Percentiles rank a stretch among this genome's conserved stretches.
Evolutionary conservation across 108 stramenopile species (phyloP).

Genomic region (Conticribra guillardii): DNA sequence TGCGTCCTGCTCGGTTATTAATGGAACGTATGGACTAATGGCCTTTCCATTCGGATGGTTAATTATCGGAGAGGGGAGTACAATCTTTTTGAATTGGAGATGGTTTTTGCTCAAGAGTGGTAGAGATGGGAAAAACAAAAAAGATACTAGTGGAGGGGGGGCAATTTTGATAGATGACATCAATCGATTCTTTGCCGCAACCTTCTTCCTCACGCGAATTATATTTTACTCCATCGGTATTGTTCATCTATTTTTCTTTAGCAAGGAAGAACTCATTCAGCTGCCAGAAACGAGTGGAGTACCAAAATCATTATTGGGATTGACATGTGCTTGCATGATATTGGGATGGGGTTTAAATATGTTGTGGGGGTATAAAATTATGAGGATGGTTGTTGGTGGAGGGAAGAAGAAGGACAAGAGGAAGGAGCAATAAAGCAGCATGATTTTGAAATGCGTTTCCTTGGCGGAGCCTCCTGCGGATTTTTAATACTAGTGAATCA

Average conservation of each 20-base stretch:
- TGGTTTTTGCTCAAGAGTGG: conserved; percentile 43
- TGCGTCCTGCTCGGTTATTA: conserved; percentile 30
- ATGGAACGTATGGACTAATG: conserved; percentile 44
- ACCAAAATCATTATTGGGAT: conserved; percentile 15
- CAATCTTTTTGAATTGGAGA: conserved; percentile 48
- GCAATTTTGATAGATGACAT: conserved; percentile 1
- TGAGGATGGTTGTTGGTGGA: conserved; percentile 17
- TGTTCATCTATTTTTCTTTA: conserved; percentile 28
- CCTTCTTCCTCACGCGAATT: conserved; percentile 36
- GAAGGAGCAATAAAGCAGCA: too few species aligned
- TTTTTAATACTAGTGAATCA: too few species aligned
- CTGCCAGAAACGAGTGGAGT: conserved; percentile 27
- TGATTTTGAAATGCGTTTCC: too few species aligned
- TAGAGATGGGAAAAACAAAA: neutral
- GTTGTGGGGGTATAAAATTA: conserved; percentile 43
- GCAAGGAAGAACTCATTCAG: conserved; percentile 15
- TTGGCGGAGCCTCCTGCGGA: too few species aligned
- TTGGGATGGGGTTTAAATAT: conserved; percentile 45
- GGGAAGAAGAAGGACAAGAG: conserved; percentile 2
- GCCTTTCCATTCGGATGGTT: conserved; percentile 50
- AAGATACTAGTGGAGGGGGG: neutral
- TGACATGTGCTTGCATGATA: conserved; percentile 37
- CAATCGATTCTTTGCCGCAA: conserved; percentile 33
- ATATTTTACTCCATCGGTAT: conserved; percentile 36
- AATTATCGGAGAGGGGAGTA: conserved; percentile 36